phyloP scores from a whole-genome alignment of 441 rosid species.

The Syzygium syzygioides region DNA sequence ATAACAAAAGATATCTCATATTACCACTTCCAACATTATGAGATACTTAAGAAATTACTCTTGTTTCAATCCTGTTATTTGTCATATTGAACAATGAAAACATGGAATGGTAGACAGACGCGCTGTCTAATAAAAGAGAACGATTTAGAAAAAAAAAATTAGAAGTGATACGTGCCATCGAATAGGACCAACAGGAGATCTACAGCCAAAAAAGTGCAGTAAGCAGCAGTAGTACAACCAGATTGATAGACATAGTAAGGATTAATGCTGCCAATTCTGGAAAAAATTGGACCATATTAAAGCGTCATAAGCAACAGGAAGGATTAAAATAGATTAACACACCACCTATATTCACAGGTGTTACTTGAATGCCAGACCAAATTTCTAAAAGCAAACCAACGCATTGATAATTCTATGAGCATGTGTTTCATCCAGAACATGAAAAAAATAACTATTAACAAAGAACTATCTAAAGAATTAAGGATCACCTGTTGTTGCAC shows the following conservation, averaged over 20 bases:
- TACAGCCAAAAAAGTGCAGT: neutral
- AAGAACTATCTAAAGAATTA: neutral
- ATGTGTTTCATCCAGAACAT: neutral
- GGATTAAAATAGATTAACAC: neutral
- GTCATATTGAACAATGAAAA: neutral
- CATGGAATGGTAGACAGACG: neutral
- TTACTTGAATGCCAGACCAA: neutral
- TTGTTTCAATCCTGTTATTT: neutral
- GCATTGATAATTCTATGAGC: neutral
- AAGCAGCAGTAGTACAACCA: neutral
- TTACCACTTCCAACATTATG: neutral
- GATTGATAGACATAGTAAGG: neutral
- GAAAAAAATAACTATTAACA: neutral
- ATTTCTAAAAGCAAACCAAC: neutral
- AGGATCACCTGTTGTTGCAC: constrained; percentile 60
- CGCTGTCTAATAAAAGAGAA: neutral
- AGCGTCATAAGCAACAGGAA: neutral
- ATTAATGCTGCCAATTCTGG: neutral
- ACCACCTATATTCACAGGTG: neutral
- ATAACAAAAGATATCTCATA: neutral
- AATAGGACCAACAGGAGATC: neutral
- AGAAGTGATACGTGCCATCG: neutral
- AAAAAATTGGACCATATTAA: neutral
- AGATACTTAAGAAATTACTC: neutral
- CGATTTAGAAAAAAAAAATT: neutral